Conservation (phyloP, 768 basidiomycete species). For the Candolleomyces efflorescens region DNA sequence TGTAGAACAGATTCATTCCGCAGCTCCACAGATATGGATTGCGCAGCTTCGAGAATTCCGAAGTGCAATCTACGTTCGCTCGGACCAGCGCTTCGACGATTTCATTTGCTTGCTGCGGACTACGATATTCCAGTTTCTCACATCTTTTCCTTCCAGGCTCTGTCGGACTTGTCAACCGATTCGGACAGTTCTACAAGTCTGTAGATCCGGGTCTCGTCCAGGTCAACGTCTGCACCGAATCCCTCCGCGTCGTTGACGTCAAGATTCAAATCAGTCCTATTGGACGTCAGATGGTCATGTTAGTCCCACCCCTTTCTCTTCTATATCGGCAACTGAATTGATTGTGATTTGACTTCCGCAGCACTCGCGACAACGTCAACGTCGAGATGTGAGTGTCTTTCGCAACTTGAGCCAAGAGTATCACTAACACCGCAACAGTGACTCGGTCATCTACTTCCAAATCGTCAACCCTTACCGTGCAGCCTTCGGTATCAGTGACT, state of each 20-base stretch:
- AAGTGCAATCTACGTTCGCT: neutral
- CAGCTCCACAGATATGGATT: neutral
- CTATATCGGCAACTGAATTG: constrained; percentile 6
- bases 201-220: constrained; percentile 91
- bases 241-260: constrained; percentile 83
- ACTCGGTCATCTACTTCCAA: constrained; percentile 93
- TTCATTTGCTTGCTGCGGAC: constrained; percentile 4
- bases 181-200: constrained; percentile 95
- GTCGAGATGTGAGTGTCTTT: constrained; percentile 73
- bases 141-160: constrained; percentile 46
- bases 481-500: constrained; percentile 88
- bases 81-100: neutral
- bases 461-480: constrained; percentile 89
- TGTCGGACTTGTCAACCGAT: constrained; percentile 88
- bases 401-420: neutral
- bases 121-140: neutral
- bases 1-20: constrained; percentile 5
- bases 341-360: constrained; percentile 17
- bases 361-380: constrained; percentile 93
- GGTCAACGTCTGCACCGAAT: constrained; percentile 93
- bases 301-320: constrained; percentile 13
- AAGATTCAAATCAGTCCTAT: constrained; percentile 93
- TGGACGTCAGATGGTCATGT: constrained; percentile 84
- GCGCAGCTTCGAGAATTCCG: neutral
- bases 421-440: constrained; percentile 39